A percentile compares a stretch with the other conserved stretches of the same genome.
Evolutionary conservation across 2,329 filamentous ascomycete genomes (phyloP).

Genomic region (Talaromyces sp.): DNA sequence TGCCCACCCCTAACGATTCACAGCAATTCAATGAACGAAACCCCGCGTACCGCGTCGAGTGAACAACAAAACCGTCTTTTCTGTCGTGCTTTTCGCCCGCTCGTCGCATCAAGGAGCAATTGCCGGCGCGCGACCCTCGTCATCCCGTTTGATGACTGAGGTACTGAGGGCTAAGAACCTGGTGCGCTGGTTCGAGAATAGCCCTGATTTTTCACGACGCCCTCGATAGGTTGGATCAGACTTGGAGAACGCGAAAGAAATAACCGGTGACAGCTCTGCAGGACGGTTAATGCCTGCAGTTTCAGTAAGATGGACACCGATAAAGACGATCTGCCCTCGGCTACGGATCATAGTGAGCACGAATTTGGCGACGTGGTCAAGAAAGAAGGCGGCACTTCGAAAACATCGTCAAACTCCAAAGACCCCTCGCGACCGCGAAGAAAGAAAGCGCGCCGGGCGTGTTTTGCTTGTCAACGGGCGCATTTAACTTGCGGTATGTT

Average conservation of each 20-base stretch:
- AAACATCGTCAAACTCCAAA: slow-evolving; percentile 60
- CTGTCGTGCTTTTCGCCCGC: neutral
- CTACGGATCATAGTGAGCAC: slow-evolving; percentile 39
- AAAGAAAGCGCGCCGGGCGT: slow-evolving; percentile 94
- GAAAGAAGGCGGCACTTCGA: slow-evolving; percentile 54
- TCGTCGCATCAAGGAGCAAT: slow-evolving; percentile 1
- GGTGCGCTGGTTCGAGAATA: slow-evolving; percentile 19
- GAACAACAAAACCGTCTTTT: neutral
- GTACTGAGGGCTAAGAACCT: slow-evolving; percentile 17
- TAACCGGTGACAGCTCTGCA: neutral
- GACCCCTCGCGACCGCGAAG: slow-evolving; percentile 83
- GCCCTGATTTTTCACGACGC: slow-evolving; percentile 11
- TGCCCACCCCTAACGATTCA: neutral
- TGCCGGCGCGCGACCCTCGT: neutral
- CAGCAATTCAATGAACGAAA: neutral
- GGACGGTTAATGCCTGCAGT: neutral
- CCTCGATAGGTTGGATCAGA: neutral
- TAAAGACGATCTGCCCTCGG: slow-evolving; percentile 36
- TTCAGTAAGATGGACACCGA: slow-evolving; percentile 11
- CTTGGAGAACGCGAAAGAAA: neutral
- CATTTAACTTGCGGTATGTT: slow-evolving; percentile 90
- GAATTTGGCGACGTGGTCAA: slow-evolving; percentile 34
- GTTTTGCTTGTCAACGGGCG: slow-evolving; percentile 93
- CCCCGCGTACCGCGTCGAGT: neutral
- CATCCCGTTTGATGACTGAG: slow-evolving; percentile 17